These are phyloP conservation scores for Geotrichum armillariae DNA, from an alignment of 1,139 yeast species.

Conservation along the genomic window DNA sequence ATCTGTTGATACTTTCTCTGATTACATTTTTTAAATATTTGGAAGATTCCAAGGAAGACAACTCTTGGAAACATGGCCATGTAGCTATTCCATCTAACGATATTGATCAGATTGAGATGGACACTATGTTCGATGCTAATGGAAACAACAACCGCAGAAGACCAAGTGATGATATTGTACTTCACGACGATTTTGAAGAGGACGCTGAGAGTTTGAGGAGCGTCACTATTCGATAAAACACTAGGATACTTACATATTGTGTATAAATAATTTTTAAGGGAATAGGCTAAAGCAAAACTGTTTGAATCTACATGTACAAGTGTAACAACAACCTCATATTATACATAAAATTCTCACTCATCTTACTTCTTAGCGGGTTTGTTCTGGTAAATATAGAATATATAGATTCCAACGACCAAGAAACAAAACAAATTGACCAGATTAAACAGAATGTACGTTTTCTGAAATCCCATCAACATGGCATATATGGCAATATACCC, in stretches of 20 bases:
- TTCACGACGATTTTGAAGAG: slow-evolving; percentile 21
- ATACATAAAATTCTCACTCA: too few species aligned
- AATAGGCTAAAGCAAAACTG: too few species aligned
- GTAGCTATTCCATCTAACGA: slow-evolving; percentile 21
- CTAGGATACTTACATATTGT: too few species aligned
- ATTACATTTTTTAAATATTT: slow-evolving; percentile 49
- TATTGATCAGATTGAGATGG: slow-evolving; percentile 20
- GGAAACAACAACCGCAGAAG: not conserved
- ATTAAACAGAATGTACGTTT: slow-evolving; percentile 40
- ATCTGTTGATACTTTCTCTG: slow-evolving; percentile 61
- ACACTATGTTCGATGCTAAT: slow-evolving; percentile 20
- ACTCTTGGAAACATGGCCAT: slow-evolving; percentile 21
- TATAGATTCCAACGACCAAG: slow-evolving; percentile 1
- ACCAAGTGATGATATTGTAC: slow-evolving; percentile 15
- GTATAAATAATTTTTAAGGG: too few species aligned
- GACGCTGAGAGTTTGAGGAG: slow-evolving; percentile 19
- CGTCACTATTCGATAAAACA: not conserved
- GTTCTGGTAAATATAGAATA: not conserved
- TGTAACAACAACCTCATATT: too few species aligned
- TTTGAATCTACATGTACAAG: too few species aligned
- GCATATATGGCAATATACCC: slow-evolving; percentile 33
- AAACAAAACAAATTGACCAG: slow-evolving; percentile 29
- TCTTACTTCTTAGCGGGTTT: too few species aligned
- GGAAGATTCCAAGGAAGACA: slow-evolving; percentile 1
- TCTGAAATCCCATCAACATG: slow-evolving; percentile 36